phyloP scores from a whole-genome alignment of 345 rosid genomes.

The Heritiera littoralis region DNA sequence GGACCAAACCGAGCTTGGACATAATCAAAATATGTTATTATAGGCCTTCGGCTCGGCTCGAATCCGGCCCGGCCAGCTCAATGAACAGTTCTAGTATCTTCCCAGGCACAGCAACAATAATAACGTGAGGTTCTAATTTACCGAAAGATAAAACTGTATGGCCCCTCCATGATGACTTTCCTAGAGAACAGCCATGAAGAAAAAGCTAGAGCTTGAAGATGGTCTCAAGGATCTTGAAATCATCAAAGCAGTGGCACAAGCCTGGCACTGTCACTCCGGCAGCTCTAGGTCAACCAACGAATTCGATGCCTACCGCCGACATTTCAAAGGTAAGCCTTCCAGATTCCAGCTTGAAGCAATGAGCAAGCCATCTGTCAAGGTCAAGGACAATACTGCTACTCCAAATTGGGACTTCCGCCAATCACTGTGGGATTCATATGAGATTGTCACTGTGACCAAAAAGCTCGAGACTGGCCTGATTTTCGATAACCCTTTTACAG shows the following conservation, averaged over 20 bases:
- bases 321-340: slow-evolving; percentile 38
- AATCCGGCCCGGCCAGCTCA: too few species aligned
- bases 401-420: slow-evolving; percentile 66
- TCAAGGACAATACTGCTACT: not conserved
- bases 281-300: not conserved
- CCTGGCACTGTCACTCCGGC: slow-evolving; percentile 63
- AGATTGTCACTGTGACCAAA: slow-evolving; percentile 62
- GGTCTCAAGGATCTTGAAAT: slow-evolving; percentile 48
- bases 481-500: slow-evolving; percentile 39
- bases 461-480: slow-evolving; percentile 58
- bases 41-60: too few species aligned
- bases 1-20: too few species aligned
- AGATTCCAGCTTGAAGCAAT: slow-evolving; percentile 72
- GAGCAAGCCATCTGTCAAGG: slow-evolving; percentile 26
- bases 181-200: slow-evolving; percentile 11
- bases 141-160: not conserved
- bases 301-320: slow-evolving; percentile 13
- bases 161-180: not conserved
- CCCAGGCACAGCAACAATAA: not conserved
- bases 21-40: too few species aligned
- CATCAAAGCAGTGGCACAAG: slow-evolving; percentile 87
- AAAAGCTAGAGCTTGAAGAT: slow-evolving; percentile 32
- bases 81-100: too few species aligned
- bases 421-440: slow-evolving; percentile 76
- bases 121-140: not conserved